Base-by-base conservation (phyloP, 2,329 filamentous ascomycete species). In the Dactylonectria macrodidyma region DNA sequence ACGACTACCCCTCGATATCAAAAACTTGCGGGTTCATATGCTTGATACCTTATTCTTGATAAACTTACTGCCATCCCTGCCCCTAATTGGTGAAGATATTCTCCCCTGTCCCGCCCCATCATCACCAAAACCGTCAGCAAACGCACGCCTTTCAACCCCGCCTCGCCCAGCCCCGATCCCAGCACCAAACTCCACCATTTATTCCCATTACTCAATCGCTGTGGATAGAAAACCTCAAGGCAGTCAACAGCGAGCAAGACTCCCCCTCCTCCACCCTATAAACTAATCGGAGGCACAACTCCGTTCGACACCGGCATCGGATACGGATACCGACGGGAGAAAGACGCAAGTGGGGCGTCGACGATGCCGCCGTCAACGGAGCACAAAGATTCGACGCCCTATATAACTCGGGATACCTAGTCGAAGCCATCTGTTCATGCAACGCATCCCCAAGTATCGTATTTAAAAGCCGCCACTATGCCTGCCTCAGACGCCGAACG, bases 401-500 rank as follows among this genome's bases (percentile, higher is more conserved):
- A 62, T 70, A 51, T 48, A 65, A 65, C 55, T 59, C n/a, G 47
- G 16, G 16, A 38, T 50, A 19, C 19, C 19, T 19, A 19, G 19
- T 19, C 19, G 19, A 19, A 19, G 19, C 19, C 19, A 19, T 19
- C 19, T 19, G 19, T 19, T 19, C 19, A 19, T 19, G 19, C 19
- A 19, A 19, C 19, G 1, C 19, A 19, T 19, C 19, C 19, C 19
- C 19, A 19, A 19, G 19, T 19, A 19, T 19, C 19, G 19, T 19
- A 19, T 19, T 19, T 19, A 19, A 19, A 26, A 11, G n/a, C 36
- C 30, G 33, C 5, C 22, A 73, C 51, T 33, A 76, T 76, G 74
- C 63, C 72, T 8, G 69, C 70, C 59, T 71, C 71, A 47, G 73
- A 75, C 44, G 75, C 77, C n/a, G 77, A 81, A 62, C 82, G 84